These are phyloP conservation scores for Arthrinium puccinioides DNA, from an alignment of 2,329 filamentous ascomycete species.

Conservation along the genomic window DNA sequence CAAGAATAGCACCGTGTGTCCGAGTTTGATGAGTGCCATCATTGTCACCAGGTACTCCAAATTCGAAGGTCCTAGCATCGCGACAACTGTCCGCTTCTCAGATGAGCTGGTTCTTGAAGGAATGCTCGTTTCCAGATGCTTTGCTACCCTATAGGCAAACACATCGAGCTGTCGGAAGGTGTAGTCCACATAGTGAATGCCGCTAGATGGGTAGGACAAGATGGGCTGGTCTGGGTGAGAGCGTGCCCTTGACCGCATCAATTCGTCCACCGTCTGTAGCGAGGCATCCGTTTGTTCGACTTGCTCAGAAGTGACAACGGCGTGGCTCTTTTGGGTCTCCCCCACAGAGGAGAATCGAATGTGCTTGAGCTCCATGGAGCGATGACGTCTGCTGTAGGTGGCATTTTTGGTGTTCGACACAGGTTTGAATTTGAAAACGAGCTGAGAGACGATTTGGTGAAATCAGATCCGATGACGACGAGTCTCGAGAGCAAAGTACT, in stretches of 20 bases:
- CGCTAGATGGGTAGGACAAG: constrained; percentile 35
- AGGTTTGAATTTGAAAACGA: too few species aligned
- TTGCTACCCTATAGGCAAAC: constrained; percentile 22
- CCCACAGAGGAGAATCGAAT: not conserved
- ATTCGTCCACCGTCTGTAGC: constrained; percentile 26
- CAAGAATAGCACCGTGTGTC: constrained; percentile 37
- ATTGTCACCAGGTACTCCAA: constrained; percentile 47
- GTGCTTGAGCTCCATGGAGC: not conserved
- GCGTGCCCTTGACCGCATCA: constrained; percentile 28
- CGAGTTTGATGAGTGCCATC: constrained; percentile 46
- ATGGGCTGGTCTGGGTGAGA: constrained; percentile 26
- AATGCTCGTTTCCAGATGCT: constrained; percentile 10
- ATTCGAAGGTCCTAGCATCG: constrained; percentile 43
- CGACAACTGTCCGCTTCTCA: constrained; percentile 29
- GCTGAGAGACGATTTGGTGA: too few species aligned
- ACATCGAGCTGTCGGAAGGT: constrained; percentile 36
- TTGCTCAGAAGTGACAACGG: not conserved
- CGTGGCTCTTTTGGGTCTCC: not conserved
- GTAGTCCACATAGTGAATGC: constrained; percentile 38
- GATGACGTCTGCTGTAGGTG: not conserved
- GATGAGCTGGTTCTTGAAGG: constrained; percentile 8
- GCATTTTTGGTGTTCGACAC: not conserved
- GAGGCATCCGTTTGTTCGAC: constrained; percentile 3
- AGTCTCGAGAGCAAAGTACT: too few species aligned
- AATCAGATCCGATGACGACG: too few species aligned